Evolutionary conservation across 225 moss, liverwort and hornwort species (phyloP).

Genomic region (Rhytidiadelphus loreus): DNA sequence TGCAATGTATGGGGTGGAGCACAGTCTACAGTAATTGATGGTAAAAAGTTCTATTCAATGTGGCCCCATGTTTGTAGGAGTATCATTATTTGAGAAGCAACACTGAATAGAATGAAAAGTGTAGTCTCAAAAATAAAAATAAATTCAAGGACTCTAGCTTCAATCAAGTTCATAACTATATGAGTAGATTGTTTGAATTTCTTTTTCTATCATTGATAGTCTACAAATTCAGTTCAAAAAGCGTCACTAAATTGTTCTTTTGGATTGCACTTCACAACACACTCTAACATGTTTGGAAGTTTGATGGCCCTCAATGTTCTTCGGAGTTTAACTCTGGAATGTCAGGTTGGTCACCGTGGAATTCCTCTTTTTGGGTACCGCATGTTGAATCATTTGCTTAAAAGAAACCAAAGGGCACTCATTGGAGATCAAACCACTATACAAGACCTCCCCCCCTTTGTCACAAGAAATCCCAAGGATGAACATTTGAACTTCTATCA

Average conservation of each 20-base stretch:
- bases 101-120: not conserved
- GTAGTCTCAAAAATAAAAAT: not conserved
- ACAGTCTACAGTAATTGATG: fast-evolving
- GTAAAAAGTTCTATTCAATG: not conserved
- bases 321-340: fast-evolving
- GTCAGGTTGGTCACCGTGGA: fast-evolving
- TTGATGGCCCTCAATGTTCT: no score
- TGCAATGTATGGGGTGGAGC: not conserved
- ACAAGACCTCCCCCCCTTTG: fast-evolving
- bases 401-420: no score
- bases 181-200: no score
- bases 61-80: no score
- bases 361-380: fast-evolving
- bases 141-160: not conserved
- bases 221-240: not conserved
- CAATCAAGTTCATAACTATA: not conserved
- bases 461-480: fast-evolving
- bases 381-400: no score
- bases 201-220: not conserved
- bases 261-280: not conserved
- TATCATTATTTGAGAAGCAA: not conserved
- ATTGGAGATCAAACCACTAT: not conserved
- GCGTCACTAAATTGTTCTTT: not conserved
- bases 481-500: fast-evolving
- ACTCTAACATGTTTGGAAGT: not conserved